Base-by-base conservation (phyloP, 306 rosid genomes). In the Psophocarpus tetragonolobus region DNA sequence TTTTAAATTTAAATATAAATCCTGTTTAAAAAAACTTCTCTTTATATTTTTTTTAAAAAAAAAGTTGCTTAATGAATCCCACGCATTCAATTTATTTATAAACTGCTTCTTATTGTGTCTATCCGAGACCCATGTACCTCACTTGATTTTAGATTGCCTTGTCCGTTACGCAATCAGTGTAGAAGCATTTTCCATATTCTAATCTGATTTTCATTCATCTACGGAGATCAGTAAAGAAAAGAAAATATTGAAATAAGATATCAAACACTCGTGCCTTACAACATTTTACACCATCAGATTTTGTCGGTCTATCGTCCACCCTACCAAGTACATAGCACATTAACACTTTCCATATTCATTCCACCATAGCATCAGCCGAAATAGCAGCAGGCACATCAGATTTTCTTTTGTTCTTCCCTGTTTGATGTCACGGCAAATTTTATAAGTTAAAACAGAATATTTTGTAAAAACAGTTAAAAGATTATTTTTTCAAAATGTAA, bases 321-420 rank as follows among this genome's bases (percentile, higher is more conserved):
- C 39, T 29, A 69, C 41, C 23, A 67, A 45, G 58, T 7, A 38
- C 47, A 24, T 33, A 32, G 10, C 14, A 32, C 42, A 47, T 8
- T 23, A 42, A 54, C 50, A 15, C 38, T 10, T 42, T 23, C 38
- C 81, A 47, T 21, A 39, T 20, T 74, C 74, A 92, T 61, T 88
- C 92, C 67, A 88, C 44, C 97, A 90, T 92, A 64, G 76, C 81
- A 63, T 90, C 92, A 20, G n/a, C 75, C 5, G 89, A 78, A 75
- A 63, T 76, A 58, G 87, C 74, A 45, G 84, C 77, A 0, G 85
- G 71, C 58, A 32, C 86, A n/a, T 85, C 64, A 45, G 87, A 70
- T 76, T 88, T 92, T 39, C 87, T 76, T 82, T 87, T 92, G 75
- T 73, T 82, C 84, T 83, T 88, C 53, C 87, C 96, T 90, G 92